Conservation (phyloP, 139 green algal species). For the Tetraselmis chui region DNA sequence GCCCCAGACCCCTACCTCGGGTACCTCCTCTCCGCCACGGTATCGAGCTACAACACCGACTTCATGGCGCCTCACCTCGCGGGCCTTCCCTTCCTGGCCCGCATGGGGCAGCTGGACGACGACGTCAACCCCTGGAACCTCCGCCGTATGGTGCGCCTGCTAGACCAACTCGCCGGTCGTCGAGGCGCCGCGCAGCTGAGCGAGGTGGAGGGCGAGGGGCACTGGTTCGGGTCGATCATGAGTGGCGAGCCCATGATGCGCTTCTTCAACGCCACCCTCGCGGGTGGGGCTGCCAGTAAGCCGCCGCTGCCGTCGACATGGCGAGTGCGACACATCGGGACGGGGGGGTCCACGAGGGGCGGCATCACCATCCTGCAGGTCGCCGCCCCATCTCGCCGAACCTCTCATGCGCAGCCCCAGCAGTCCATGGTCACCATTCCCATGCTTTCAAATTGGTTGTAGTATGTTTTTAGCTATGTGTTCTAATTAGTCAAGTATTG, state of each 20-base stretch:
- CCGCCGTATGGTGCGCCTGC: conserved; percentile 4
- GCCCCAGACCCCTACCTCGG: neutral
- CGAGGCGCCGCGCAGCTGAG: neutral
- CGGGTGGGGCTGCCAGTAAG: neutral
- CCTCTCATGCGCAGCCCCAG: too few relatives aligned
- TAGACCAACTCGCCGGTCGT: neutral
- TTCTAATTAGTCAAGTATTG: too few relatives aligned
- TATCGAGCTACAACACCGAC: conserved; percentile 11
- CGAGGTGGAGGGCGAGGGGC: neutral
- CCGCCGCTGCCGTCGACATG: conserved; percentile 2
- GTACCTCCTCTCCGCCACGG: neutral
- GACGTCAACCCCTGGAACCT: conserved; percentile 17
- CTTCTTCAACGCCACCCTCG: conserved; percentile 4
- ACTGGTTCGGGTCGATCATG: conserved; percentile 10
- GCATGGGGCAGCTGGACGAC: conserved; percentile 5
- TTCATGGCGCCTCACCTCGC: conserved; percentile 4
- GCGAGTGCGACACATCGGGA: neutral
- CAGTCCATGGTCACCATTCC: too few relatives aligned
- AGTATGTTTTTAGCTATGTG: too few relatives aligned
- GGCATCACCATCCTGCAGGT: conserved; percentile 9
- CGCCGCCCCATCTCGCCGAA: too few relatives aligned
- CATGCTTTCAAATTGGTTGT: too few relatives aligned
- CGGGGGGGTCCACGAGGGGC: neutral
- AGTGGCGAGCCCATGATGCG: neutral
- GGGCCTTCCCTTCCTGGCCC: conserved; percentile 14